Evolutionary conservation across 2,329 filamentous ascomycete genomes (phyloP).

Genomic region (Ophiostoma australiae): DNA sequence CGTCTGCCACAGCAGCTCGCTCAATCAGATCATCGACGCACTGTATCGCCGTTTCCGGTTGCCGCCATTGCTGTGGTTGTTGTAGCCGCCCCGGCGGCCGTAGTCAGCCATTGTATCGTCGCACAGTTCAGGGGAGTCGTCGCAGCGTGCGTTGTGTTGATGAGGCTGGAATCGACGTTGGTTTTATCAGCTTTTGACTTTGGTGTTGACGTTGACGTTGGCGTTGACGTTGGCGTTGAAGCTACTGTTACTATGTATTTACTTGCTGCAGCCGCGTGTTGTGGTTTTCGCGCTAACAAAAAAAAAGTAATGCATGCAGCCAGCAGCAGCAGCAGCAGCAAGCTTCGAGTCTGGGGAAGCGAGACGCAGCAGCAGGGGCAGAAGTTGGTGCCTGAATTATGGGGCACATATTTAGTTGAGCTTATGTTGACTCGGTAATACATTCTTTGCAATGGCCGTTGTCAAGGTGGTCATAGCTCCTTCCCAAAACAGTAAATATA

Average conservation of each 20-base stretch:
- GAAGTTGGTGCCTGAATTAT: constrained; percentile 16
- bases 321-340: not conserved
- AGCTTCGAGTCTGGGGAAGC: constrained; percentile 14
- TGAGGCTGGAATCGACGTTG: not conserved
- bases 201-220: not conserved
- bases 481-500: not conserved
- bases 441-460: not conserved
- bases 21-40: constrained; percentile 48
- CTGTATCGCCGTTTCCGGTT: constrained; percentile 70
- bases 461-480: not conserved
- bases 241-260: not conserved
- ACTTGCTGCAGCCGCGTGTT: not conserved
- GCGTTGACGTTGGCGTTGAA: not conserved
- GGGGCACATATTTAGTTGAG: constrained; percentile 4
- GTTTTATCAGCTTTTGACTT: not conserved
- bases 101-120: constrained; percentile 48
- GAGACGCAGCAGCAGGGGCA: not conserved
- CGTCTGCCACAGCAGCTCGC: constrained; percentile 28
- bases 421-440: no score
- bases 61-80: constrained; percentile 32
- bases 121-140: not conserved
- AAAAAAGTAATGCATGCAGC: constrained; percentile 14
- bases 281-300: constrained; percentile 19
- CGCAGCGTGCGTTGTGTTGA: not conserved
- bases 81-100: constrained; percentile 49